Evolutionary conservation across 495 filamentous ascomycete species (phyloP).

Genomic region (Pyrenula aspistea): DNA sequence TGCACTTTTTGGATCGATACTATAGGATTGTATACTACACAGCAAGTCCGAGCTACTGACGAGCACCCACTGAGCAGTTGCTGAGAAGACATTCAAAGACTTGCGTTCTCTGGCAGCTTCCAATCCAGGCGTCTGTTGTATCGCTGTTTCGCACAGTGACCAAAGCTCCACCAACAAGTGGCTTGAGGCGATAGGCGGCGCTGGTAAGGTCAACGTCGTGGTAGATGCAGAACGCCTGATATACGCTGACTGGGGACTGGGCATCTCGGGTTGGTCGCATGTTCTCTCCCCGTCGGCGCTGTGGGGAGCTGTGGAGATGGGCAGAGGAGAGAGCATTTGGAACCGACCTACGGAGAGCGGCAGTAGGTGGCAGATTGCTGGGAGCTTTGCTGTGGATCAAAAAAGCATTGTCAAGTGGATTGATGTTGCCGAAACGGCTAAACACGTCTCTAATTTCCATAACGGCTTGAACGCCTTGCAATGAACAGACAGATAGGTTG

Average conservation of each 20-base stretch:
- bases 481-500: too few species aligned
- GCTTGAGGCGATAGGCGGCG: slow-evolving; percentile 38
- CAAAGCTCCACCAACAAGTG: slow-evolving; percentile 36
- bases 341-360: slow-evolving; percentile 41
- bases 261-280: slow-evolving; percentile 37
- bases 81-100: slow-evolving; percentile 44
- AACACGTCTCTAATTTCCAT: slow-evolving; percentile 37
- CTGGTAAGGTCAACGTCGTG: slow-evolving; percentile 37
- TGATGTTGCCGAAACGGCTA: slow-evolving; percentile 23
- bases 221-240: slow-evolving; percentile 38
- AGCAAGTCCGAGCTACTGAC: not conserved
- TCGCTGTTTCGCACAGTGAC: slow-evolving; percentile 47
- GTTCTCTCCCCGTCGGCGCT: slow-evolving; percentile 29
- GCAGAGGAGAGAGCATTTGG: slow-evolving; percentile 42
- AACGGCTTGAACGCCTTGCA: slow-evolving; percentile 27
- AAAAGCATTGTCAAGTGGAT: slow-evolving; percentile 37
- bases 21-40: too few species aligned
- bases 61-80: slow-evolving; percentile 21
- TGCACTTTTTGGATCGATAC: not conserved
- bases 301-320: slow-evolving; percentile 33
- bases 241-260: slow-evolving; percentile 44
- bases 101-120: slow-evolving; percentile 29
- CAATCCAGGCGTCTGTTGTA: slow-evolving; percentile 37
- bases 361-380: slow-evolving; percentile 44
- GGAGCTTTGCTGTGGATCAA: slow-evolving; percentile 41